phyloP scores from a whole-genome alignment of 164 flowering plant genomes.

The Macadamia tetraphylla region DNA sequence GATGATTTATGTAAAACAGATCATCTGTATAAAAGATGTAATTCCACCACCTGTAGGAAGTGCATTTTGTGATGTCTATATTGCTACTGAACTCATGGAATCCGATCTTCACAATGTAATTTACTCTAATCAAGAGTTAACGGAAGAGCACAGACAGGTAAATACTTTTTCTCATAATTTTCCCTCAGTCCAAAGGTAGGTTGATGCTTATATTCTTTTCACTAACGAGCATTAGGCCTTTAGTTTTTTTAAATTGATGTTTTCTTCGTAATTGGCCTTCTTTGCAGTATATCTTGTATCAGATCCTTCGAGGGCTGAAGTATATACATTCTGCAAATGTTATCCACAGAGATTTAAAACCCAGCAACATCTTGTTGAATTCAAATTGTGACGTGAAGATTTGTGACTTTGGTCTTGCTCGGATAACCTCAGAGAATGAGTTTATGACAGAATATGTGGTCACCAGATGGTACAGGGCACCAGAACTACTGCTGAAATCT shows the following conservation, averaged over 20 bases:
- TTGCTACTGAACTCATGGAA: constrained; percentile 93
- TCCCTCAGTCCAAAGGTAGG: background rate
- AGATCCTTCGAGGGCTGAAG: constrained; percentile 87
- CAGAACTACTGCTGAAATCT: constrained; percentile 79
- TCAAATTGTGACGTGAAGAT: constrained; percentile 91
- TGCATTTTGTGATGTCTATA: constrained; percentile 19
- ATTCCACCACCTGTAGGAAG: constrained; percentile 78
- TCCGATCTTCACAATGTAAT: constrained; percentile 95
- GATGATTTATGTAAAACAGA: constrained; percentile 35
- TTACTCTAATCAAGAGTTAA: constrained; percentile 75
- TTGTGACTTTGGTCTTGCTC: constrained; percentile 93
- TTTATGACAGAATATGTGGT: constrained; percentile 96
- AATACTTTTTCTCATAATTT: background rate
- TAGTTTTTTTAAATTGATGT: constrained; percentile 11
- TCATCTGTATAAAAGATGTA: constrained; percentile 69
- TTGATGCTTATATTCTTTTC: background rate
- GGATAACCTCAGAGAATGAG: constrained; percentile 71
- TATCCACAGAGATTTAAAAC: constrained; percentile 51
- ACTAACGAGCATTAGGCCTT: background rate
- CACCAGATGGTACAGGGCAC: constrained; percentile 97
- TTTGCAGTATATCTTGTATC: constrained; percentile 90
- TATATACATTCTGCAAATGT: constrained; percentile 76
- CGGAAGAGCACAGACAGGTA: constrained; percentile 96
- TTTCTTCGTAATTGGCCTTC: constrained; percentile 5
- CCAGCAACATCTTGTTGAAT: constrained; percentile 86